Percentiles rank a stretch among this genome's conserved stretches.
phyloP scores from a whole-genome alignment of 306 rosid genomes.

The Dalbergia cultrata region DNA sequence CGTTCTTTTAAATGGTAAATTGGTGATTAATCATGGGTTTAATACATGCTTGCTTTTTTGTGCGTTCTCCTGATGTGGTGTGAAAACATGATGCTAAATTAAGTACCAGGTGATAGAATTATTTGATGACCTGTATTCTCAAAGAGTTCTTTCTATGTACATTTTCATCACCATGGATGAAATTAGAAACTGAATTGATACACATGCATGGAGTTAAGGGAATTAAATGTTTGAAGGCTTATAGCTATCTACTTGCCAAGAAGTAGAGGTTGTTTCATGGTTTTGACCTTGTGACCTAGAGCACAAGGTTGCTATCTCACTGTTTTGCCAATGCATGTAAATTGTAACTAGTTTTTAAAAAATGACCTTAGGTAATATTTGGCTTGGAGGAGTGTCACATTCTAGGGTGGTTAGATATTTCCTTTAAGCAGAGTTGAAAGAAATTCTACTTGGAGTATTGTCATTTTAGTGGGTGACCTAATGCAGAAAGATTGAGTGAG shows the following conservation, averaged over 20 bases:
- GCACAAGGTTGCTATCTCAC: too few relatives aligned
- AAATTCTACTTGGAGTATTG: neutral
- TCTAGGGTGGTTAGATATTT: neutral
- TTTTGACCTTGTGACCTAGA: too few relatives aligned
- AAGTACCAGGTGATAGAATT: slow-evolving; percentile 1
- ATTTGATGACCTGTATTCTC: slow-evolving; percentile 15
- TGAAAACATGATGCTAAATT: slow-evolving; percentile 18
- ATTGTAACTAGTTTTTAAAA: neutral
- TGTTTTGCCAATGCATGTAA: neutral
- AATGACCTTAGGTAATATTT: neutral
- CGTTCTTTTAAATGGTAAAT: slow-evolving; percentile 4
- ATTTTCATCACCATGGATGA: slow-evolving; percentile 24
- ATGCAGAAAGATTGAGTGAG: neutral
- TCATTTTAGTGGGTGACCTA: too few relatives aligned
- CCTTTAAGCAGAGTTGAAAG: neutral
- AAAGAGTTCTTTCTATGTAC: slow-evolving; percentile 4
- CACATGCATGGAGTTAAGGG: neutral
- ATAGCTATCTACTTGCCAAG: neutral
- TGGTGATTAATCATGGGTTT: neutral
- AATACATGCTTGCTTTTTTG: slow-evolving; percentile 4
- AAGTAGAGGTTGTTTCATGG: too few relatives aligned
- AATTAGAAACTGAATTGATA: slow-evolving; percentile 15
- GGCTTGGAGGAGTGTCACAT: neutral
- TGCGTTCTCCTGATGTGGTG: slow-evolving; percentile 2
- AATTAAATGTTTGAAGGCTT: neutral